Percentiles rank a stretch among this genome's conserved stretches.
These are phyloP conservation scores for Fusarium sp. DNA, from an alignment of 2,329 filamentous ascomycete genomes.

Conservation along the genomic window DNA sequence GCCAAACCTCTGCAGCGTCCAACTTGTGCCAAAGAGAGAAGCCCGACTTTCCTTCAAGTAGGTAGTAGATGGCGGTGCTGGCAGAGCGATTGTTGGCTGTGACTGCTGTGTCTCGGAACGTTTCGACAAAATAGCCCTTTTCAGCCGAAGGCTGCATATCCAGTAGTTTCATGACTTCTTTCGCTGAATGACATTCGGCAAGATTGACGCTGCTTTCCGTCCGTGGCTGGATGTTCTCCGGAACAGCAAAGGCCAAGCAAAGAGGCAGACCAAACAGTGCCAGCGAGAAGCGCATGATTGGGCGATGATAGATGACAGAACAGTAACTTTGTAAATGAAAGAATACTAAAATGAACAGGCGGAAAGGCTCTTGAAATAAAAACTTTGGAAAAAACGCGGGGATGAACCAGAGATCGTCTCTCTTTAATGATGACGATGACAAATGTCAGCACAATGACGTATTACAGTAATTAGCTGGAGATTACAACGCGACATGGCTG, in stretches of 20 bases:
- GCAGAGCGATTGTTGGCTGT: slow-evolving; percentile 50
- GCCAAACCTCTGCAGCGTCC: slow-evolving; percentile 63
- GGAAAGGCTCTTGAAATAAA: not conserved
- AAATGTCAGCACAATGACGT: not conserved
- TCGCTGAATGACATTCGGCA: slow-evolving; percentile 42
- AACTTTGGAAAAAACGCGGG: not conserved
- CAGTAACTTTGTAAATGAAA: too few species aligned
- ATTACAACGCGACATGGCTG: not conserved
- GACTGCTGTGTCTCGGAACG: slow-evolving; percentile 54
- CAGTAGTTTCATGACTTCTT: slow-evolving; percentile 57
- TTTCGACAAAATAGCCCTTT: slow-evolving; percentile 62
- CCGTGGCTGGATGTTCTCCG: not conserved
- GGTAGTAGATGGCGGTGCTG: slow-evolving; percentile 65
- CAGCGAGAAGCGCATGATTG: slow-evolving; percentile 3
- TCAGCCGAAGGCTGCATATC: slow-evolving; percentile 58
- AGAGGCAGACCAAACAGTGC: slow-evolving; percentile 5
- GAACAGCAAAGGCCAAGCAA: slow-evolving; percentile 6
- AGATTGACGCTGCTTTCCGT: not conserved
- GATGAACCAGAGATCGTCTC: not conserved
- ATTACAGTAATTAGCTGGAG: not conserved
- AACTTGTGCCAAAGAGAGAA: slow-evolving; percentile 62
- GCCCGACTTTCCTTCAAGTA: slow-evolving; percentile 57
- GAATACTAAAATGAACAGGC: too few species aligned
- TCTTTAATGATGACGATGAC: not conserved
- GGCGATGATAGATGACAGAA: too few species aligned